Conservation (phyloP, 2,329 filamentous ascomycete species). For the Sporothrix schenckii region DNA sequence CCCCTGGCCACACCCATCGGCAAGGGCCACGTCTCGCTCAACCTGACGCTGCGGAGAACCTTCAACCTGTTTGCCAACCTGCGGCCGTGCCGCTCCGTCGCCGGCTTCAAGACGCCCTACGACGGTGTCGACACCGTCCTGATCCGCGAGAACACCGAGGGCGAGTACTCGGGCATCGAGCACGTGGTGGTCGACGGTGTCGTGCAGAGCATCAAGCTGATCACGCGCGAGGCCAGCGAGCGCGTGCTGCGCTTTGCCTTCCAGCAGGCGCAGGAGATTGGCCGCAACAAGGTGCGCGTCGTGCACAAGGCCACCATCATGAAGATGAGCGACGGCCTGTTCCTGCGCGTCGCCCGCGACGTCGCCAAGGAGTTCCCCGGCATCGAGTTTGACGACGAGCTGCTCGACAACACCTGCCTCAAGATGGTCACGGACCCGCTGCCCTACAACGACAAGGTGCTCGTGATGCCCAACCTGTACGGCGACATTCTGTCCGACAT, state of each 20-base stretch:
- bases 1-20: conserved; percentile 97
- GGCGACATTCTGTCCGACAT: conserved; percentile 99
- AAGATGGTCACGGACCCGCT: conserved; percentile 97
- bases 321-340: conserved; percentile 99
- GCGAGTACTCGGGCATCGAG: conserved; percentile 99
- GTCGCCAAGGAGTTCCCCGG: conserved; percentile 93
- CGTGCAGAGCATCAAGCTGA: conserved; percentile 99
- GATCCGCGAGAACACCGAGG: conserved; percentile 99
- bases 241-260: conserved; percentile 96
- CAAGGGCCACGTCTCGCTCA: conserved; percentile 98
- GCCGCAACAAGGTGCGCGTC: conserved; percentile 93
- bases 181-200: conserved; percentile 97
- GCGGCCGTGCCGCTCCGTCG: conserved; percentile 94
- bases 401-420: conserved; percentile 98
- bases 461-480: conserved; percentile 98
- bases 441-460: conserved; percentile 98
- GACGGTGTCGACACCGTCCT: conserved; percentile 95
- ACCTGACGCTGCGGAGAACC: conserved; percentile 95
- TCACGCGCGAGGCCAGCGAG: conserved; percentile 92
- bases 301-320: conserved; percentile 99
- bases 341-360: conserved; percentile 82
- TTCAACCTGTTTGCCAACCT: conserved; percentile 99
- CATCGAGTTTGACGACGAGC: conserved; percentile 95
- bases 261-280: conserved; percentile 92
- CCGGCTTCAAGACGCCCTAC: conserved; percentile 98